phyloP scores from a whole-genome alignment of 345 rosid species.

The Aquilaria sinensis region DNA sequence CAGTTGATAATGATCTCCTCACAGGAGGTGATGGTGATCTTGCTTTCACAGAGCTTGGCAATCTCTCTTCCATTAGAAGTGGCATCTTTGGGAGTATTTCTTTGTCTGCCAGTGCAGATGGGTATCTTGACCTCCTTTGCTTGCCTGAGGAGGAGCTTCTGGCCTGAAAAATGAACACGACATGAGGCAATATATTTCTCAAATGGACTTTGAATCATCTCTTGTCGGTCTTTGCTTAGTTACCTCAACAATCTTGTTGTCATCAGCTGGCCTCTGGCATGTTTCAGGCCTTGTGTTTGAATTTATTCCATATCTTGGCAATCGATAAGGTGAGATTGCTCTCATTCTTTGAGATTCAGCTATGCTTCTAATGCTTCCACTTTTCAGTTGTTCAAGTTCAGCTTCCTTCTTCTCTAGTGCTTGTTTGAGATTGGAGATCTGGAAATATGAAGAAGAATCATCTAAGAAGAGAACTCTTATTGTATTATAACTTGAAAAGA shows the following conservation, averaged over 20 bases:
- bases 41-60: slow-evolving; percentile 30
- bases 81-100: slow-evolving; percentile 43
- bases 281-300: slow-evolving; percentile 44
- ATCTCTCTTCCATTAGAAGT: slow-evolving; percentile 44
- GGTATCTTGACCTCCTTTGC: slow-evolving; percentile 77
- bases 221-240: slow-evolving; percentile 1
- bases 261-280: slow-evolving; percentile 43
- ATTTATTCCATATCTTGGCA: slow-evolving; percentile 47
- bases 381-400: slow-evolving; percentile 66
- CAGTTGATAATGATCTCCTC: slow-evolving; percentile 73
- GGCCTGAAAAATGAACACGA: slow-evolving; percentile 34
- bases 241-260: slow-evolving; percentile 55
- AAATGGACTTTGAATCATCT: not conserved
- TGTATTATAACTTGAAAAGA: no score
- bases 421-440: slow-evolving; percentile 80
- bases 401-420: slow-evolving; percentile 79
- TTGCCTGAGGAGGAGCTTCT: slow-evolving; percentile 85
- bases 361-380: slow-evolving; percentile 29
- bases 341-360: slow-evolving; percentile 61
- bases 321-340: slow-evolving; percentile 80
- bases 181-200: not conserved
- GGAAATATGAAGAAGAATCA: slow-evolving; percentile 3
- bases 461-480: slow-evolving; percentile 2
- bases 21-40: slow-evolving; percentile 76
- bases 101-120: slow-evolving; percentile 56